A percentile compares a stretch with the other conserved stretches of the same genome.
Conservation (phyloP, 208 protist genomes). For the Herpetomonas tarakana region DNA sequence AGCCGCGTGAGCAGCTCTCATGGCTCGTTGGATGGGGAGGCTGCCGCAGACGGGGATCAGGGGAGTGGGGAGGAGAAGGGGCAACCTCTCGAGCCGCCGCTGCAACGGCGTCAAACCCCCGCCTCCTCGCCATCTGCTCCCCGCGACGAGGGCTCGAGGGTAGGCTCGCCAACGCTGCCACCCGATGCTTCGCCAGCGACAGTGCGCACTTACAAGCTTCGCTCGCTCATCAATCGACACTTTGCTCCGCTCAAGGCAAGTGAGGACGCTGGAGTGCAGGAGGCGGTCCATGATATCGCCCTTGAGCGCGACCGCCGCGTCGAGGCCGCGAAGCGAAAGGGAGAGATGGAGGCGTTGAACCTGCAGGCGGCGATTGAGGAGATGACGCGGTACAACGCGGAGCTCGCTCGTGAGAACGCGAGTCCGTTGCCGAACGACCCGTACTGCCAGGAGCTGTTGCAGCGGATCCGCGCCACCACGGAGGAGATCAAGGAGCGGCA, state of each 20-base stretch:
- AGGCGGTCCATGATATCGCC: constrained; percentile 28
- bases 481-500: constrained; percentile 38
- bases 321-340: constrained; percentile 11
- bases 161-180: constrained; percentile 14
- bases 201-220: constrained; percentile 28
- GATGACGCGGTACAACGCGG: constrained; percentile 31
- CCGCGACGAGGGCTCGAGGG: not conserved
- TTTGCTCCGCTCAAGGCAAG: constrained; percentile 21
- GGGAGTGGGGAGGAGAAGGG: too few relatives aligned
- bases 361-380: constrained; percentile 32
- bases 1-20: constrained; percentile 1
- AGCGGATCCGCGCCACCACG: constrained; percentile 48
- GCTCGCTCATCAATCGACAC: constrained; percentile 25
- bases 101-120: not conserved
- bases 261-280: constrained; percentile 34
- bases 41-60: too few relatives aligned
- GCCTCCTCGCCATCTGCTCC: constrained; percentile 1
- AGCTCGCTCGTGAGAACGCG: constrained; percentile 63
- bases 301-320: constrained; percentile 28
- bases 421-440: constrained; percentile 66
- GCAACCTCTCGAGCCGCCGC: not conserved
- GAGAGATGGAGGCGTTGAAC: constrained; percentile 28
- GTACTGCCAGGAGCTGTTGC: constrained; percentile 58
- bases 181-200: constrained; percentile 11
- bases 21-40: not conserved